Evolutionary conservation across 257 asterid species (phyloP).

Genomic region (Solanum rostratum): DNA sequence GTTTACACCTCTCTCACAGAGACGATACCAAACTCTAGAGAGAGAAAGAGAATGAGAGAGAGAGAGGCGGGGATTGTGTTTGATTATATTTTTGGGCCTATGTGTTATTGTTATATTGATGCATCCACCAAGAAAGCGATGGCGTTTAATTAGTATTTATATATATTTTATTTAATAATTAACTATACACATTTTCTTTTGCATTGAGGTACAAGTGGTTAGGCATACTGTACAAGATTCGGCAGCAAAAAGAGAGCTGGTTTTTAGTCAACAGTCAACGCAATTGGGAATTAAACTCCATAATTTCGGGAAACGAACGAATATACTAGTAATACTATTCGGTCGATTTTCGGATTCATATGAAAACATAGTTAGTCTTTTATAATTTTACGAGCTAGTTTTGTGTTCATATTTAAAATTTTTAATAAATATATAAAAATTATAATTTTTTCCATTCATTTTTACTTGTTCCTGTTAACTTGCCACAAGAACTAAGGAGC

Average conservation of each 20-base stretch:
- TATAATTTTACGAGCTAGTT: background rate
- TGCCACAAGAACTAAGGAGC: too few relatives aligned
- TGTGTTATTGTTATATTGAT: background rate
- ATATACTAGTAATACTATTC: background rate
- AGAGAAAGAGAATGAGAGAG: conserved; percentile 1
- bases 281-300: background rate
- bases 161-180: background rate
- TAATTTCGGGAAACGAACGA: background rate
- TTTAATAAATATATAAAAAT: too few relatives aligned
- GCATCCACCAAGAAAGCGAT: conserved; percentile 11
- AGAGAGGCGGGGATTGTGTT: conserved; percentile 44
- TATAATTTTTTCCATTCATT: too few relatives aligned
- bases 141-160: conserved; percentile 1
- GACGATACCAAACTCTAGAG: conserved; percentile 7
- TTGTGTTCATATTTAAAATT: too few relatives aligned
- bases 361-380: background rate
- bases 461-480: too few relatives aligned
- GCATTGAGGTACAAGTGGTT: background rate
- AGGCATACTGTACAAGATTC: background rate
- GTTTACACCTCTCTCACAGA: background rate
- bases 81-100: conserved; percentile 12
- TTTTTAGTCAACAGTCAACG: background rate
- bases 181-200: background rate
- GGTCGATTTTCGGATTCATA: background rate
- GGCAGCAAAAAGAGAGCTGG: background rate